Evolutionary conservation across 768 basidiomycete genomes (phyloP), one percentile per base, ranked within the genome.

Genomic region (Coprinopsis sp.): DNA sequence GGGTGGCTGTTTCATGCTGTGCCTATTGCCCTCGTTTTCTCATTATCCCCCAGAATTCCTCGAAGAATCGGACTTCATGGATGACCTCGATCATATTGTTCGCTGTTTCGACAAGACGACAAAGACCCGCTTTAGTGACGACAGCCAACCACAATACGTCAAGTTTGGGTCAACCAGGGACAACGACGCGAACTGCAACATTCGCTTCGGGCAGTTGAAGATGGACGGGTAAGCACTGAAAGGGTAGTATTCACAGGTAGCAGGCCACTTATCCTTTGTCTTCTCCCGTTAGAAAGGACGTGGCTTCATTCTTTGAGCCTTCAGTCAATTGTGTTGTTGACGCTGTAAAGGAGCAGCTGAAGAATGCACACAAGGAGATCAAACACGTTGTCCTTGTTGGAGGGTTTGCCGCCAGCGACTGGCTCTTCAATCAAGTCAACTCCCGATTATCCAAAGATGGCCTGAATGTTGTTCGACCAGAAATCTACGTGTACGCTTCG

Each of bases 401-500:
- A 19, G 79, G 78, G 0, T 81, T 81, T 56, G 73, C 76, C 11
- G 75, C 77, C 1, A 79, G 72, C 47, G 74, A 78, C 38, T 81
- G 73, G 67, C 55, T 82, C 14, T 75, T 69, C 53, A 58, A 62
- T 3, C 63, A 66, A 43, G 68, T 81, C 3, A 69, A 69, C 30
- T 57, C 54, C 37, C 54, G 62, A 4, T 61, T 81, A 8, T 63
- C 62, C 3, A 52, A 61, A 1, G 52, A 65, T 0, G 67, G 69
- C 14, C 54, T 78, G 37, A 66, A 60, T 25, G 58, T 80, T 14
- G 66, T 71, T 42, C 68, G 76, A 6, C 80, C 79, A 0, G 77
- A 79, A 46, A 73, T 68, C 30, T 53, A 62, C 39, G 54, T 59
- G 60, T 59, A 43, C 16, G 60, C n/a, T n/a, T 36, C 23, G 12